phyloP scores from a whole-genome alignment of 1,284 basidiomycete species.

The Cryptococcus deneoformans region DNA sequence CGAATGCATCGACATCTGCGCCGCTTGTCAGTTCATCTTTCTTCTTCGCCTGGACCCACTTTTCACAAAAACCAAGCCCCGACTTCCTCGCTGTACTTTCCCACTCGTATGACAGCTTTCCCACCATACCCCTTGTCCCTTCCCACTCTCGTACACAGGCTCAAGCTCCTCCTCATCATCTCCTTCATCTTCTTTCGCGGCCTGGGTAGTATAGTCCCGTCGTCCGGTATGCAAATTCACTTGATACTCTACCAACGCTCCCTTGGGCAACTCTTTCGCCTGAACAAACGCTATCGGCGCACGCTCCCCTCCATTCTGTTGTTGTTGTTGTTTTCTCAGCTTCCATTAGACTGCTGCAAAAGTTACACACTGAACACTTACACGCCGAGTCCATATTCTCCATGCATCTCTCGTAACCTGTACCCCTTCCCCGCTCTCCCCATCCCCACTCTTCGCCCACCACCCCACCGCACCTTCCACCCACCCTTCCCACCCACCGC shows the following conservation, averaged over 20 bases:
- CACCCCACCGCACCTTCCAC: slow-evolving; percentile 66
- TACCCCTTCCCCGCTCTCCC: slow-evolving; percentile 43
- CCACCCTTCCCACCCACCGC: slow-evolving; percentile 62
- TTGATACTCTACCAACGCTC: slow-evolving; percentile 59
- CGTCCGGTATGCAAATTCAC: slow-evolving; percentile 48
- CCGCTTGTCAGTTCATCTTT: not conserved
- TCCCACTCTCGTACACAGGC: slow-evolving; percentile 7
- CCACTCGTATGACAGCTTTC: slow-evolving; percentile 16
- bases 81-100: slow-evolving; percentile 10
- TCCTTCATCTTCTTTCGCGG: slow-evolving; percentile 9
- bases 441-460: slow-evolving; percentile 49
- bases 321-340: slow-evolving; percentile 10
- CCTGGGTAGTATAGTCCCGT: slow-evolving; percentile 11
- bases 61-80: slow-evolving; percentile 22
- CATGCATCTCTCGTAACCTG: slow-evolving; percentile 53
- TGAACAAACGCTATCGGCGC: slow-evolving; percentile 63
- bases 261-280: slow-evolving; percentile 71
- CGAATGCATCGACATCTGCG: not conserved
- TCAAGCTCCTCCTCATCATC: slow-evolving; percentile 25
- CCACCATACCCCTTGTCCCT: slow-evolving; percentile 15
- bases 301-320: slow-evolving; percentile 25
- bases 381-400: slow-evolving; percentile 31
- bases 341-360: not conserved
- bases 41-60: slow-evolving; percentile 12
- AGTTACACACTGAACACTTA: slow-evolving; percentile 2